These are phyloP conservation scores for Biscogniauxia marginata DNA, from an alignment of 2,329 filamentous ascomycete genomes.

Conservation along the genomic window DNA sequence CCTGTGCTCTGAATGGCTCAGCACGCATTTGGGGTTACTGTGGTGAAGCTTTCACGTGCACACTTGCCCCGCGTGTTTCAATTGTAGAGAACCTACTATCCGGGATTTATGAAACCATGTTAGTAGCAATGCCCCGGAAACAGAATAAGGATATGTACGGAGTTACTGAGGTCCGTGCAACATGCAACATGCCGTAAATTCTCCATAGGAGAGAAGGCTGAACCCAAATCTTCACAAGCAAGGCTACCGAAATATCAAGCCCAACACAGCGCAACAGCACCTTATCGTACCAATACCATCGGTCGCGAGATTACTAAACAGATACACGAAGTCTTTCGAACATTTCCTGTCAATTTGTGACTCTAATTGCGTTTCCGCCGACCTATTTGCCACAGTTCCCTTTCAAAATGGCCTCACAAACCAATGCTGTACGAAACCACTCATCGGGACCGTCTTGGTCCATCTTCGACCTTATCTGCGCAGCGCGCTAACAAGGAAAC, in stretches of 20 bases:
- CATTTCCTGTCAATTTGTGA: not conserved
- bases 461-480: not conserved
- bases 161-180: too few relatives aligned
- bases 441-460: not conserved
- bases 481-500: not conserved
- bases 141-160: too few relatives aligned
- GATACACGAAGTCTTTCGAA: too few relatives aligned
- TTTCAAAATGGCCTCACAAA: constrained; percentile 26
- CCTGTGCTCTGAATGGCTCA: not conserved
- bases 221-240: not conserved
- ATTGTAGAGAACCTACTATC: too few relatives aligned
- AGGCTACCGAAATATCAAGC: not conserved
- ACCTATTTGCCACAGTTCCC: not conserved
- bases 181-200: too few relatives aligned
- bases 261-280: not conserved
- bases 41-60: constrained; percentile 11
- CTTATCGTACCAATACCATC: too few relatives aligned
- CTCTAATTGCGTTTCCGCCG: constrained; percentile 1
- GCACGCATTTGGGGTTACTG: not conserved
- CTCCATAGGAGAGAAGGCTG: not conserved
- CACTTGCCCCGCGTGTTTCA: constrained; percentile 17
- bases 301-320: too few relatives aligned
- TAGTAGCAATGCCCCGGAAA: too few relatives aligned
- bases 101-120: too few relatives aligned
- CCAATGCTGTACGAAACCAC: constrained; percentile 24